Conservation (phyloP, 768 basidiomycete species). For the Trametes coccinea region DNA sequence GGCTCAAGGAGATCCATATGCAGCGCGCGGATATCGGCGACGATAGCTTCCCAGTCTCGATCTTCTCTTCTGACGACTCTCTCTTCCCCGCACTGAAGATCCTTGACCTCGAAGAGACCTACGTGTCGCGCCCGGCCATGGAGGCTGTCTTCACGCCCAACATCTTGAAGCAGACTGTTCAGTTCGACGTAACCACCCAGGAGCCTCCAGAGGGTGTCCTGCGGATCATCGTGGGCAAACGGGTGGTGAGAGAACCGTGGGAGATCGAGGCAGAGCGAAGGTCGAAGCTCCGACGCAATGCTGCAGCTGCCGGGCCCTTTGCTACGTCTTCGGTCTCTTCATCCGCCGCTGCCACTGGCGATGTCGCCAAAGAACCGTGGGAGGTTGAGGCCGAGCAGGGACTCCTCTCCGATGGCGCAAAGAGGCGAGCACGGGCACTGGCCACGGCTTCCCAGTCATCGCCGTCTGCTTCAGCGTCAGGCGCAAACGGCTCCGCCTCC, state of each 20-base stretch:
- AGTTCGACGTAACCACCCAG: slow-evolving; percentile 54
- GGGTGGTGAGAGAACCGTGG: slow-evolving; percentile 73
- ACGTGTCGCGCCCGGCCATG: slow-evolving; percentile 49
- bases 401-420: slow-evolving; percentile 71
- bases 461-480: slow-evolving; percentile 8
- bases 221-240: slow-evolving; percentile 67
- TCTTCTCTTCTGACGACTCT: slow-evolving; percentile 31
- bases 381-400: slow-evolving; percentile 80
- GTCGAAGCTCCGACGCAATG: slow-evolving; percentile 42
- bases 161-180: slow-evolving; percentile 48
- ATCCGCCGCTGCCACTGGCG: slow-evolving; percentile 24
- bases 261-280: slow-evolving; percentile 72
- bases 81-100: slow-evolving; percentile 55
- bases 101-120: slow-evolving; percentile 69
- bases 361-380: slow-evolving; percentile 68
- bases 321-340: neutral
- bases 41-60: slow-evolving; percentile 51
- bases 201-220: slow-evolving; percentile 53
- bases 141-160: slow-evolving; percentile 43
- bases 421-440: slow-evolving; percentile 59
- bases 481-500: slow-evolving; percentile 2
- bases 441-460: slow-evolving; percentile 34
- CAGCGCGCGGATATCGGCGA: slow-evolving; percentile 61
- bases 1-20: slow-evolving; percentile 58
- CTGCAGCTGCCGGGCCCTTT: slow-evolving; percentile 10